phyloP scores from a whole-genome alignment of 768 basidiomycete species.

The Sistotremastrum suecicum region DNA sequence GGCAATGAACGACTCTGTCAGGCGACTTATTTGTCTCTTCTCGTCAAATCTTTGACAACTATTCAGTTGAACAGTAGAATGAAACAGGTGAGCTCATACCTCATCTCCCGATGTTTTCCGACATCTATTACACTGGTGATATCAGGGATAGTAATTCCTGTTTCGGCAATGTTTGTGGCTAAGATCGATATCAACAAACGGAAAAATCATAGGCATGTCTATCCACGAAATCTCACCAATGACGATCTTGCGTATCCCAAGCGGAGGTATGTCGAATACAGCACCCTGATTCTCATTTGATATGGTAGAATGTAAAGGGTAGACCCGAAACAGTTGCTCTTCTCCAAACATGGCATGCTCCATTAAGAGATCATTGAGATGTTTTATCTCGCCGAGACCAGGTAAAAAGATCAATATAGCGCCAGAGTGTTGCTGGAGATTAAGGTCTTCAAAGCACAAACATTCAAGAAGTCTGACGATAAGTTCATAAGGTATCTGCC shows the following conservation, averaged over 20 bases:
- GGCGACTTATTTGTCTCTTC: slow-evolving; percentile 85
- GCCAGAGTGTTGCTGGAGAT: slow-evolving; percentile 43
- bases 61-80: slow-evolving; percentile 1
- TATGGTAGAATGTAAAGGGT: slow-evolving; percentile 84
- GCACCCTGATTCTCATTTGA: slow-evolving; percentile 83
- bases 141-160: slow-evolving; percentile 96
- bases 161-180: slow-evolving; percentile 93
- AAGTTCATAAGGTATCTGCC: slow-evolving; percentile 82
- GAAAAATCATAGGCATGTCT: not conserved
- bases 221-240: slow-evolving; percentile 40
- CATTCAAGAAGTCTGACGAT: slow-evolving; percentile 72
- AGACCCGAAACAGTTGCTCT: slow-evolving; percentile 50
- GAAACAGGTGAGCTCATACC: slow-evolving; percentile 23
- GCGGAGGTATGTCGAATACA: slow-evolving; percentile 80
- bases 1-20: slow-evolving; percentile 86
- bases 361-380: slow-evolving; percentile 64
- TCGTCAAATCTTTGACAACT: slow-evolving; percentile 65
- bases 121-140: slow-evolving; percentile 93
- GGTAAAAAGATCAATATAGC: slow-evolving; percentile 91
- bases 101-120: slow-evolving; percentile 90
- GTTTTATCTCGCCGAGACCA: slow-evolving; percentile 85
- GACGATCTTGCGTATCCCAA: slow-evolving; percentile 81
- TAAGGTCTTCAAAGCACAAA: slow-evolving; percentile 57
- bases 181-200: not conserved
- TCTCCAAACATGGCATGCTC: slow-evolving; percentile 65